These are phyloP conservation scores for Suhomyces wounanorum DNA, from an alignment of 1,139 yeast genomes.

Conservation along the genomic window DNA sequence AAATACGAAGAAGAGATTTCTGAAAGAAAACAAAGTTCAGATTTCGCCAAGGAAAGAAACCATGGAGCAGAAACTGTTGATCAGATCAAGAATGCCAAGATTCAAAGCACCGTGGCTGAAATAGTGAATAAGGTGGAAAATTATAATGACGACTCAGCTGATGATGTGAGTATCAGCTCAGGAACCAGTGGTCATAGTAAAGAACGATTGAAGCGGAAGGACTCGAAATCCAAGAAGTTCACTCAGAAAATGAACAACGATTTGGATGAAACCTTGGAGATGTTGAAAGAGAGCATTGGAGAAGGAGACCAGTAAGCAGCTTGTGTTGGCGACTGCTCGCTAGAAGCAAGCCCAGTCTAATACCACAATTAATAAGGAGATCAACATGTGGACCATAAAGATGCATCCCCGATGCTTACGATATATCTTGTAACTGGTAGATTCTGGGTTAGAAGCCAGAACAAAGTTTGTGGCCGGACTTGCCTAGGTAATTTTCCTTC, in stretches of 20 bases:
- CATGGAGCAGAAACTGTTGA: not conserved
- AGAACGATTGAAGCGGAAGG: constrained; percentile 11
- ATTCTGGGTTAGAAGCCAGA: not conserved
- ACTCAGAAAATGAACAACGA: constrained; percentile 34
- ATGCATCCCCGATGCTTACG: not conserved
- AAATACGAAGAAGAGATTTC: not conserved
- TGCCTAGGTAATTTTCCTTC: no score
- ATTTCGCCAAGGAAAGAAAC: not conserved
- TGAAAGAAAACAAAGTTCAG: not conserved
- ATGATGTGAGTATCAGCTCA: constrained; percentile 11
- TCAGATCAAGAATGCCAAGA: not conserved
- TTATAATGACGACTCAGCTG: constrained; percentile 11
- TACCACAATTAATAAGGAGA: not conserved
- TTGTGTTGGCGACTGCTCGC: no score
- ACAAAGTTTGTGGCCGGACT: not conserved
- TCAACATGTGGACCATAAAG: not conserved
- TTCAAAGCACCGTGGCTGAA: constrained; percentile 13
- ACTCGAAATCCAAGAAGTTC: constrained; percentile 20
- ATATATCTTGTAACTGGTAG: not conserved
- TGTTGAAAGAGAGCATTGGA: constrained; percentile 43
- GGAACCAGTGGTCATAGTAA: constrained; percentile 3
- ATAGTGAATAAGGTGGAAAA: constrained; percentile 14
- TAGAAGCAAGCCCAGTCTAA: no score
- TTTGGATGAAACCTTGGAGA: constrained; percentile 41
- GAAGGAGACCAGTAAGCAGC: constrained; percentile 7